These are phyloP conservation scores for Pyricularia pennisetigena DNA, from an alignment of 2,329 filamentous ascomycete species.

Conservation along the genomic window DNA sequence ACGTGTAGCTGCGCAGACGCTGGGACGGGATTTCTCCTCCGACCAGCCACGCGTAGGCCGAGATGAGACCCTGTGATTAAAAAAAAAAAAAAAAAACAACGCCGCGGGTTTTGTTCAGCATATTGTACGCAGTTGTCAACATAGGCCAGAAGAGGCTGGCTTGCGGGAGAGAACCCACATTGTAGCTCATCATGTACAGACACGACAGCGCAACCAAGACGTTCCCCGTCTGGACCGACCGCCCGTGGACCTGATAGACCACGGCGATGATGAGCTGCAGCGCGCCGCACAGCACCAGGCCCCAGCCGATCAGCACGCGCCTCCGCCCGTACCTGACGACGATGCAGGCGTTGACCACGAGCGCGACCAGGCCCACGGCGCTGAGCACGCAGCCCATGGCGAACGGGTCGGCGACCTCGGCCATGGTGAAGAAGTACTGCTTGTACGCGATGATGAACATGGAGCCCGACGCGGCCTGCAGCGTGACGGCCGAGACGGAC, in stretches of 20 bases:
- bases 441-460: conserved; percentile 36
- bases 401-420: conserved; percentile 36
- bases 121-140: too few relatives aligned
- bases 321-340: conserved; percentile 37
- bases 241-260: conserved; percentile 27
- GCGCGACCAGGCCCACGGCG: conserved; percentile 35
- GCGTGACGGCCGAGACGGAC: conserved; percentile 28
- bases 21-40: conserved; percentile 29
- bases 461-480: conserved; percentile 32
- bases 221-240: conserved; percentile 24
- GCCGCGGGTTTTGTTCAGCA: too few relatives aligned
- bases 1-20: conserved; percentile 26
- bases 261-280: conserved; percentile 40
- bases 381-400: conserved; percentile 40
- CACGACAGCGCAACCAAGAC: conserved; percentile 36
- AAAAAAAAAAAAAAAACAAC: too few relatives aligned
- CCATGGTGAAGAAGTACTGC: conserved; percentile 47
- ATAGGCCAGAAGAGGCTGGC: too few relatives aligned
- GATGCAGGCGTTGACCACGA: conserved; percentile 35
- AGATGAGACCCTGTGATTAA: conserved; percentile 8
- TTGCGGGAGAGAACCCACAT: too few relatives aligned
- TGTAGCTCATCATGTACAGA: conserved; percentile 38
- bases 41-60: conserved; percentile 27
- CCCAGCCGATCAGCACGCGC: conserved; percentile 35
- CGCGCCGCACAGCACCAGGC: conserved; percentile 34